Evolutionary conservation across 2,329 filamentous ascomycete genomes (phyloP).

Genomic region (Colletotrichum sp.): DNA sequence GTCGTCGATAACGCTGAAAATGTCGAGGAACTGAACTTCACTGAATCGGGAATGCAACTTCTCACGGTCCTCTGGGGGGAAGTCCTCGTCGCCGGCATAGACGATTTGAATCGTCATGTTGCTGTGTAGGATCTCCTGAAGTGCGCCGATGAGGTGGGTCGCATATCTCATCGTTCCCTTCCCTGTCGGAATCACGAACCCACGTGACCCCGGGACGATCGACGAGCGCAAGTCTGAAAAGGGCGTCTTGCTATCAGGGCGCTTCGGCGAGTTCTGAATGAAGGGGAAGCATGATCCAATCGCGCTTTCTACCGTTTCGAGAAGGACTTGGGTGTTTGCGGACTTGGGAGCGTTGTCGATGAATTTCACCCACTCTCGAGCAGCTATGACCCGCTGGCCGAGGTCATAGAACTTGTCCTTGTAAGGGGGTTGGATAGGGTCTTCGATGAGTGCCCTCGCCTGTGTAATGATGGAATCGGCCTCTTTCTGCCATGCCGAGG

Average conservation of each 20-base stretch:
- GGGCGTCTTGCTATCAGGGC: slow-evolving; percentile 9
- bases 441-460: slow-evolving; percentile 23
- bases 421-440: slow-evolving; percentile 29
- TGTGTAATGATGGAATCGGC: neutral
- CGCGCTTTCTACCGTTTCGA: neutral
- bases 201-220: slow-evolving; percentile 25
- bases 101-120: slow-evolving; percentile 37
- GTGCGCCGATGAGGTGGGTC: slow-evolving; percentile 35
- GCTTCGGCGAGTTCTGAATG: neutral
- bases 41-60: slow-evolving; percentile 24
- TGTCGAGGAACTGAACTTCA: slow-evolving; percentile 34
- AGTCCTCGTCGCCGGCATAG: slow-evolving; percentile 38
- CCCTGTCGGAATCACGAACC: slow-evolving; percentile 39
- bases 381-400: slow-evolving; percentile 28
- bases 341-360: neutral
- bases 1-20: slow-evolving; percentile 36
- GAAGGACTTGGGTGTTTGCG: neutral
- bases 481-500: neutral
- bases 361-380: slow-evolving; percentile 22
- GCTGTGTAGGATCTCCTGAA: slow-evolving; percentile 31
- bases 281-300: neutral
- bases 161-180: slow-evolving; percentile 35
- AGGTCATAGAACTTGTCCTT: slow-evolving; percentile 34
- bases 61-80: slow-evolving; percentile 27
- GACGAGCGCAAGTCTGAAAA: slow-evolving; percentile 21